These are phyloP conservation scores for Morella rubra DNA, from an alignment of 306 rosid genomes.

Conservation along the genomic window DNA sequence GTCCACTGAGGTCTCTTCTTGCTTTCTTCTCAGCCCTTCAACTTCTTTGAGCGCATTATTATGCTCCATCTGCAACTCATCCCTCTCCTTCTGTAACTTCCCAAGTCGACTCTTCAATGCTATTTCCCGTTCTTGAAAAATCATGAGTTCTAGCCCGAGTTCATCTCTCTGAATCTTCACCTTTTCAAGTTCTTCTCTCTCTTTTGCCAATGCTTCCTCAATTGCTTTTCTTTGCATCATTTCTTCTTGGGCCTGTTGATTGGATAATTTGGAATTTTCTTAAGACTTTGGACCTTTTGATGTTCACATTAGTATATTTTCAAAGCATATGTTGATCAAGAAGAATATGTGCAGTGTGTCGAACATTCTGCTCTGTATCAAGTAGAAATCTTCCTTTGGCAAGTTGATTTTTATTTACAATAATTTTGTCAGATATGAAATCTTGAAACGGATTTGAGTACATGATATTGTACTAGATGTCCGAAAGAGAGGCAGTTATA, in stretches of 20 bases:
- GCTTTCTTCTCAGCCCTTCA: conserved; percentile 56
- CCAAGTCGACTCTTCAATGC: conserved; percentile 56
- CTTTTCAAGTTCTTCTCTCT: conserved; percentile 46
- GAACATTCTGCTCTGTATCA: neutral
- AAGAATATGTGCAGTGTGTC: neutral
- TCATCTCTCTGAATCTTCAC: conserved; percentile 46
- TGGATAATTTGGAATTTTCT: conserved; percentile 11
- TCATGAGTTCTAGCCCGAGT: conserved; percentile 51
- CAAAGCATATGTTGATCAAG: neutral
- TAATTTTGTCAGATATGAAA: neutral
- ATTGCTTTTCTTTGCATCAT: conserved; percentile 55
- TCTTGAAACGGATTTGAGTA: neutral
- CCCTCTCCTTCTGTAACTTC: conserved; percentile 56
- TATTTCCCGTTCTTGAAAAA: conserved; percentile 46
- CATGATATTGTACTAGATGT: neutral
- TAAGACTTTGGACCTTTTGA: neutral
- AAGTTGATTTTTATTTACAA: neutral
- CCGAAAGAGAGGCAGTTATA: neutral
- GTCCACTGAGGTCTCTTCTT: conserved; percentile 50
- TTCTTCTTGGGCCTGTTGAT: conserved; percentile 66
- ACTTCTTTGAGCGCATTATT: conserved; percentile 65
- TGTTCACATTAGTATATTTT: neutral
- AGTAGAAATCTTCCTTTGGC: neutral
- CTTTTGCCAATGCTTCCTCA: conserved; percentile 57
- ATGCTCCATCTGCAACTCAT: conserved; percentile 55